Conservation (phyloP, 148 eudicot genomes). For the Hydrangea macrophylla region DNA sequence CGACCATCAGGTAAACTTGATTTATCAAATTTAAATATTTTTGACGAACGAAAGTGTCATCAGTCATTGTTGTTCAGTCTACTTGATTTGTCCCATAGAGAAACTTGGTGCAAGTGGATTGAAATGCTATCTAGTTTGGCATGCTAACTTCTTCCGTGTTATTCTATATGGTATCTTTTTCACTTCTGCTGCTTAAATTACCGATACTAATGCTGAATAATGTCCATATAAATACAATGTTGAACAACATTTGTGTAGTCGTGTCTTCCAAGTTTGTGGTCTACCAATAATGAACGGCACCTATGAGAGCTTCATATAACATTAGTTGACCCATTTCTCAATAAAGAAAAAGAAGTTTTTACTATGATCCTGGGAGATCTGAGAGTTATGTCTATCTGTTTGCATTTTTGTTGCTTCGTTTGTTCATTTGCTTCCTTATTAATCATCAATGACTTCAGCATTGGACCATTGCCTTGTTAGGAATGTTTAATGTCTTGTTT, state of each 20-base stretch:
- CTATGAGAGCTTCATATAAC: too few species aligned
- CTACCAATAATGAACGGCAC: not conserved
- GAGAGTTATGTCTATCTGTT: too few species aligned
- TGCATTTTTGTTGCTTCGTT: not conserved
- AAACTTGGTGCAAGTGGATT: not conserved
- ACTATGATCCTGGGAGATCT: too few species aligned
- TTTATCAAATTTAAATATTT: not conserved
- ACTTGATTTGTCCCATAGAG: not conserved
- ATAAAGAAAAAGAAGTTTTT: too few species aligned
- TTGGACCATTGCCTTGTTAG: not conserved
- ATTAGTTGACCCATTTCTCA: too few species aligned
- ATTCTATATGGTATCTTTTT: not conserved
- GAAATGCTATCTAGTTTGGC: not conserved
- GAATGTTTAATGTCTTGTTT: not conserved
- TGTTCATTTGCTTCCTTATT: not conserved
- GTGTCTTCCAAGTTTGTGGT: not conserved
- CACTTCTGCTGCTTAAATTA: not conserved
- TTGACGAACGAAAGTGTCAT: not conserved
- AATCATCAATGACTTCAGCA: not conserved
- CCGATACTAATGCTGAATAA: not conserved
- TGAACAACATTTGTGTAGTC: too few species aligned
- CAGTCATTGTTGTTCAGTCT: not conserved
- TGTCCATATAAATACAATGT: too few species aligned
- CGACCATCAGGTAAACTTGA: slow-evolving; percentile 73
- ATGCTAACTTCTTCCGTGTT: slow-evolving; percentile 4